A percentile compares a stretch with the other conserved stretches of the same genome.
Conservation (phyloP, 225 moss, liverwort and hornwort genomes). For the Polytrichum formosum region DNA sequence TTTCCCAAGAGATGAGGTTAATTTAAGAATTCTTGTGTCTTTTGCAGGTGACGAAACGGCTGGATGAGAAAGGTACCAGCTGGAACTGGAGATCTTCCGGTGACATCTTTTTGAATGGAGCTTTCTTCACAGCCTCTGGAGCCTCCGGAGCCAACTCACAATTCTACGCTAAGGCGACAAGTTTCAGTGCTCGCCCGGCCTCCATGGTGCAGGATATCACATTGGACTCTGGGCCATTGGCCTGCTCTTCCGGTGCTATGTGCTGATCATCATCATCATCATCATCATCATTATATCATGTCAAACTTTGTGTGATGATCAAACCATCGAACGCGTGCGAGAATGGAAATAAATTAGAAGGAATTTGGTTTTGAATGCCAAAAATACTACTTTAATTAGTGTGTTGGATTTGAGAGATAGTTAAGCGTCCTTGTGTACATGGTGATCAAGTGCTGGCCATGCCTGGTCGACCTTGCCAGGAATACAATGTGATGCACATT, state of each 20-base stretch:
- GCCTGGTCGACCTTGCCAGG: conserved; percentile 48
- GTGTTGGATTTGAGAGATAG: conserved; percentile 17
- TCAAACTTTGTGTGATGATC: neutral
- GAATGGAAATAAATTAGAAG: neutral
- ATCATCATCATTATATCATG: too few relatives aligned
- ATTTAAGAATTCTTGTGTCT: neutral
- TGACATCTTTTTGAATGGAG: conserved; percentile 64
- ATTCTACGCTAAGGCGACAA: conserved; percentile 67
- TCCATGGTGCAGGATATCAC: conserved; percentile 60
- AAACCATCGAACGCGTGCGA: neutral
- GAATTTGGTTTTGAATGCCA: neutral
- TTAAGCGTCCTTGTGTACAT: conserved; percentile 25
- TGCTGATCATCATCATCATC: neutral
- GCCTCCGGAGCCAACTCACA: conserved; percentile 25
- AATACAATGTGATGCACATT: conserved; percentile 31
- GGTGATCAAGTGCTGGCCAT: conserved; percentile 51
- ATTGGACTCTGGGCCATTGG: conserved; percentile 62
- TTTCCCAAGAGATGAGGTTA: neutral
- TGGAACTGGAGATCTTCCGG: conserved; percentile 82
- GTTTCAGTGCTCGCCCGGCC: conserved; percentile 66
- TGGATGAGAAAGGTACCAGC: conserved; percentile 36
- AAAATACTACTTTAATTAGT: neutral
- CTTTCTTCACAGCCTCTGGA: conserved; percentile 73
- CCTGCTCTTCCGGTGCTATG: conserved; percentile 7
- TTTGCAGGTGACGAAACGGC: conserved; percentile 60